These are phyloP conservation scores for Aspergillus neoniger DNA, from an alignment of 2,329 filamentous ascomycete species.

Conservation along the genomic window DNA sequence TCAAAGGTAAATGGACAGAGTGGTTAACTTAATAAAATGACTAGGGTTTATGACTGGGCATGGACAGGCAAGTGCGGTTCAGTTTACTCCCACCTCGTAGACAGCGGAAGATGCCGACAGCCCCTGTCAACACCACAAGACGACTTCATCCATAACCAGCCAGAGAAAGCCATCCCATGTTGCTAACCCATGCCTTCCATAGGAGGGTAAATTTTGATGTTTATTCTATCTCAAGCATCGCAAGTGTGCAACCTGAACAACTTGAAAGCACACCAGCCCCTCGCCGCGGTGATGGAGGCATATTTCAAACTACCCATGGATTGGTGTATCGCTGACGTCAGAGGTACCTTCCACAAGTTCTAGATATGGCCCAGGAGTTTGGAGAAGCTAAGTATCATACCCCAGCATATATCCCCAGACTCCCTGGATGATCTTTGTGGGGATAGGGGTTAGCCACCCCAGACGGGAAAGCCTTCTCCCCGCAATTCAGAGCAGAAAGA, in stretches of 20 bases:
- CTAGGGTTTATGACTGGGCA: too few relatives aligned
- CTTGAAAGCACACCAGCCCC: background rate
- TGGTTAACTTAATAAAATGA: too few relatives aligned
- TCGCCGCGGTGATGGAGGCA: background rate
- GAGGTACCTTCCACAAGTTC: background rate
- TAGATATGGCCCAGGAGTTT: background rate
- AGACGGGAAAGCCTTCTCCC: constrained; percentile 2
- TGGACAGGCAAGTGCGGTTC: too few relatives aligned
- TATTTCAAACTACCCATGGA: background rate
- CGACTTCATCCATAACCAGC: background rate
- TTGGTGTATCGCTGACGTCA: background rate
- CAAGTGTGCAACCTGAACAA: background rate
- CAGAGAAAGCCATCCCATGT: too few relatives aligned
- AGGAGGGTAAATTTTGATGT: background rate
- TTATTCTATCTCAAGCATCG: background rate
- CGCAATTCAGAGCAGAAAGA: background rate
- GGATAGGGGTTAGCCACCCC: background rate
- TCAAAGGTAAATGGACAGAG: too few relatives aligned
- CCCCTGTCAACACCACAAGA: background rate
- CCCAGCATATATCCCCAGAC: background rate
- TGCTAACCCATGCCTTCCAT: background rate
- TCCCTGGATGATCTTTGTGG: background rate
- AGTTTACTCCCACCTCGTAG: background rate
- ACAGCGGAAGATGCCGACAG: background rate
- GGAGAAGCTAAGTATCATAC: background rate